Conservation (phyloP, 2,329 filamentous ascomycete species). For the Claviceps sorghi region DNA sequence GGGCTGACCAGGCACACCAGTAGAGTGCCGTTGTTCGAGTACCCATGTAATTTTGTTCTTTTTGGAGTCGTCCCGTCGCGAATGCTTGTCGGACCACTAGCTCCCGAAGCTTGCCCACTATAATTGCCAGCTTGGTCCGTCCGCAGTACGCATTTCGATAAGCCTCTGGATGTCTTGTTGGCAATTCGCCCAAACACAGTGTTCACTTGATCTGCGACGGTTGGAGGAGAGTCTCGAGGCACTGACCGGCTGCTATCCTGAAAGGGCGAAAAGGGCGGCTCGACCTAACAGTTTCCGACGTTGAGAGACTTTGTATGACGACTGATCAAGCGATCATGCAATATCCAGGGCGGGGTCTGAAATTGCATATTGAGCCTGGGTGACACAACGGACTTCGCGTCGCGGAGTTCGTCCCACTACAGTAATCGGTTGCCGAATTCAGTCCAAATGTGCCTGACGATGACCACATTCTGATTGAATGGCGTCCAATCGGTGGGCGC, state of each 20-base stretch:
- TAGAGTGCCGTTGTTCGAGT: neutral
- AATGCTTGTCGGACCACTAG: too few species aligned
- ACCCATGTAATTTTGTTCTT: neutral
- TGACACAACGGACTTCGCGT: neutral
- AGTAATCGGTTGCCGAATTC: neutral
- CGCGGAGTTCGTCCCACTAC: neutral
- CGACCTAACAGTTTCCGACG: neutral
- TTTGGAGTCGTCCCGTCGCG: neutral
- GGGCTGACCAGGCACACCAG: neutral
- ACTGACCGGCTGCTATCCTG: neutral
- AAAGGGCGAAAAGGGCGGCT: neutral
- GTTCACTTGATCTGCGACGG: too few species aligned
- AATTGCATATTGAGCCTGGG: neutral
- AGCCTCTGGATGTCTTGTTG: neutral
- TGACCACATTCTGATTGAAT: neutral
- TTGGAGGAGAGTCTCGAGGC: neutral
- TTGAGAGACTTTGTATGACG: neutral
- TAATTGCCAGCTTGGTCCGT: too few species aligned
- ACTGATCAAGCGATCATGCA: neutral
- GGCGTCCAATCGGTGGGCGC: constrained; percentile 2
- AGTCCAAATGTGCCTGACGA: constrained; percentile 1
- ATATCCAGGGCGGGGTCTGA: neutral
- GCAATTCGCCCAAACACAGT: neutral
- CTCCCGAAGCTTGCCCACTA: too few species aligned
- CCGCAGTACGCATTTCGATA: too few species aligned